Evolutionary conservation across 768 basidiomycete genomes (phyloP).

Genomic region (Hericium coralloides): DNA sequence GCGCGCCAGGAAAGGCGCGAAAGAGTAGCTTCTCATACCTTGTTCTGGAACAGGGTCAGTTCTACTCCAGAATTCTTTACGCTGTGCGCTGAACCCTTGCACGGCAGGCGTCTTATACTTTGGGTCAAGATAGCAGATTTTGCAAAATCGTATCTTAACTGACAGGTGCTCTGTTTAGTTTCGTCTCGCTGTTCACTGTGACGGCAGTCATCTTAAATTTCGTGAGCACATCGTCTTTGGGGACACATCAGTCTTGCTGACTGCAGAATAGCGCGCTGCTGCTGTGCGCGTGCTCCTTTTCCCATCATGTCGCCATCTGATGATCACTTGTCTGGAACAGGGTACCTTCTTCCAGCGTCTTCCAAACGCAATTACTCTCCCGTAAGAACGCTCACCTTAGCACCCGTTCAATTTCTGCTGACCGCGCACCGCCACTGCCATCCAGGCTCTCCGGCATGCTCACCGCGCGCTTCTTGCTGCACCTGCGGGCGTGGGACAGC

Average conservation of each 20-base stretch:
- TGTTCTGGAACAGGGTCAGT: constrained; percentile 7
- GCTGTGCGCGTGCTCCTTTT: background rate
- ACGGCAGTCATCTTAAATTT: constrained; percentile 11
- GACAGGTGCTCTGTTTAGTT: background rate
- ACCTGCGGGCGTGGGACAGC: constrained; percentile 3
- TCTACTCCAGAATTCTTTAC: no score
- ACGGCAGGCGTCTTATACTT: no score
- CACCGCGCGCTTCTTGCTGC: constrained; percentile 13
- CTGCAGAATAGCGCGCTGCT: background rate
- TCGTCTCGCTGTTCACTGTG: constrained; percentile 11
- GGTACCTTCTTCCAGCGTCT: constrained; percentile 9
- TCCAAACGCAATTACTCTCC: constrained; percentile 11
- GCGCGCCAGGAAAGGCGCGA: background rate
- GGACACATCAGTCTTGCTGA: background rate
- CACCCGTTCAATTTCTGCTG: background rate
- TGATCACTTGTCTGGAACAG: background rate
- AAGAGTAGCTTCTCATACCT: constrained; percentile 4
- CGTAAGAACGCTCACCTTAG: constrained; percentile 1
- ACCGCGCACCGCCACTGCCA: background rate
- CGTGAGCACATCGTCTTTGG: background rate
- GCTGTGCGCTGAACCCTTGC: no score
- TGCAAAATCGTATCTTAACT: background rate
- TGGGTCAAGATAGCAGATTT: no score
- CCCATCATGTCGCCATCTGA: background rate
- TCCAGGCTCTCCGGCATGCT: constrained; percentile 9